Evolutionary conservation across 192 early-diverging fungal species (phyloP).

Genomic region (Piromyces sp.): DNA sequence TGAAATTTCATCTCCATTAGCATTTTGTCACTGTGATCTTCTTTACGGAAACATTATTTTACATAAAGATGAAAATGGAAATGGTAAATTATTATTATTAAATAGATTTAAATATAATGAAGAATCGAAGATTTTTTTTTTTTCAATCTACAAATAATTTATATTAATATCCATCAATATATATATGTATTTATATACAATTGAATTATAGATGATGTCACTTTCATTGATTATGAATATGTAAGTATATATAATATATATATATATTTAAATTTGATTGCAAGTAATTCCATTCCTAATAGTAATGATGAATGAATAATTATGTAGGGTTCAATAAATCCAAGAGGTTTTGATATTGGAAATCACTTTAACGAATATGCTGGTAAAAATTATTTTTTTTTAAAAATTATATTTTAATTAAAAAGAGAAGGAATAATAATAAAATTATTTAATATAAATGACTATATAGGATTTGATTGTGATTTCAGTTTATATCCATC

Average conservation of each 20-base stretch:
- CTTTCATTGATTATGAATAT: constrained; percentile 6
- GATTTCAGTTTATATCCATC: constrained; percentile 69
- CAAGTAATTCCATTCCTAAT: too few relatives aligned
- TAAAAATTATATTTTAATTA: too few relatives aligned
- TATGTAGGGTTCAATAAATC: constrained; percentile 49
- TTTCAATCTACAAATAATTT: too few relatives aligned
- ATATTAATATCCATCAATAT: too few relatives aligned
- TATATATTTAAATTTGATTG: too few relatives aligned
- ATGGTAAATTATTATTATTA: not conserved
- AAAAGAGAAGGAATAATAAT: too few relatives aligned
- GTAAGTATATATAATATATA: not conserved
- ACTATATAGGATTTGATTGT: constrained; percentile 66
- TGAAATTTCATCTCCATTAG: constrained; percentile 51
- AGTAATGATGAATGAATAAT: too few relatives aligned
- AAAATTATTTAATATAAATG: not conserved
- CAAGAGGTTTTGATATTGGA: constrained; percentile 90
- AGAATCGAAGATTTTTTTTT: too few relatives aligned
- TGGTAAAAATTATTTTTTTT: too few relatives aligned
- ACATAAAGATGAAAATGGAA: constrained; percentile 22
- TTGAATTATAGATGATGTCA: not conserved
- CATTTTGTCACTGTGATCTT: constrained; percentile 87
- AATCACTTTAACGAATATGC: constrained; percentile 92
- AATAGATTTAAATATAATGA: too few relatives aligned
- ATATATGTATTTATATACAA: too few relatives aligned
- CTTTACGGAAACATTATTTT: constrained; percentile 80